These are phyloP conservation scores for Camptophora hylomeconis DNA, from an alignment of 2,329 filamentous ascomycete genomes.

Conservation along the genomic window DNA sequence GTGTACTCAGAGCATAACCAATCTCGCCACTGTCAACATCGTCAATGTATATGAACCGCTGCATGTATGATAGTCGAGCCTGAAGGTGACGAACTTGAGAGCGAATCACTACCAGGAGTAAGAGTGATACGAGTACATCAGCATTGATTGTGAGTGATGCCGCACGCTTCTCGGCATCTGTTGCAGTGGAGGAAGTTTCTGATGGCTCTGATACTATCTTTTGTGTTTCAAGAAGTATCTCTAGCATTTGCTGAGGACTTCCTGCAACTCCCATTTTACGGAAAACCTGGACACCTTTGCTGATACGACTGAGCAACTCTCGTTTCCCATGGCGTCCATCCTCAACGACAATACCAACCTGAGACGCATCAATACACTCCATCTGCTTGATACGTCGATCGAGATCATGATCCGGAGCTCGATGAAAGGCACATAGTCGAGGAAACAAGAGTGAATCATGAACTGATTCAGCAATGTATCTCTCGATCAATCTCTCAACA, in stretches of 20 bases:
- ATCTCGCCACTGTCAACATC: constrained; percentile 94
- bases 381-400: constrained; percentile 86
- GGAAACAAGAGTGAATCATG: constrained; percentile 77
- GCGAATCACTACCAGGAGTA: constrained; percentile 84
- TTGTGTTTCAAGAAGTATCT: constrained; percentile 63
- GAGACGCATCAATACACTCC: constrained; percentile 85
- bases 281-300: constrained; percentile 74
- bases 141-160: constrained; percentile 58
- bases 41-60: constrained; percentile 94
- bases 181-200: constrained; percentile 19
- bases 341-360: constrained; percentile 78
- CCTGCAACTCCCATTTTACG: constrained; percentile 66
- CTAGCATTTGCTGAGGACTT: constrained; percentile 82
- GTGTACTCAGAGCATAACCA: constrained; percentile 89
- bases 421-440: constrained; percentile 61
- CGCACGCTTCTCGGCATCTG: constrained; percentile 37
- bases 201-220: constrained; percentile 62
- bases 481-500: constrained; percentile 87
- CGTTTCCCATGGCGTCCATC: constrained; percentile 67
- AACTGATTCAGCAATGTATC: constrained; percentile 85
- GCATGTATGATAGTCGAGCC: constrained; percentile 83
- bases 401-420: constrained; percentile 72
- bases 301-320: constrained; percentile 63
- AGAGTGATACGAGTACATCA: constrained; percentile 80
- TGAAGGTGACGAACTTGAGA: constrained; percentile 79